Base-by-base conservation (phyloP, 495 filamentous ascomycete genomes). In the Aspergillus mulundensis region DNA sequence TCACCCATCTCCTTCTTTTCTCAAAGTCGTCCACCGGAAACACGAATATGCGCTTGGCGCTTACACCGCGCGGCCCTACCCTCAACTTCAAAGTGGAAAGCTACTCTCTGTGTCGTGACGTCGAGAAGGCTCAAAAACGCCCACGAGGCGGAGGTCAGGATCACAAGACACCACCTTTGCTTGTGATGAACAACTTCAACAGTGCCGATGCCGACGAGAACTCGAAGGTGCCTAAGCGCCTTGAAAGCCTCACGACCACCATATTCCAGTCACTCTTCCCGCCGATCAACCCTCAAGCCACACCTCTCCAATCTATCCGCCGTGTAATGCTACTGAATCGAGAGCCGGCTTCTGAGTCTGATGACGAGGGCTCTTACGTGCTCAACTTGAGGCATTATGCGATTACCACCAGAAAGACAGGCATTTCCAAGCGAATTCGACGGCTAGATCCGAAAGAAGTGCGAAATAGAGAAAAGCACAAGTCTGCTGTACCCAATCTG, bases 131-230 rank as follows among this genome's bases (percentile, higher is more conserved):
- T 24, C 77, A 89, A 74, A 89, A 89, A 66, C 90, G 88, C 63
- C 91, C 94, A 2, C 81, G 83, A 64, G 87, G 84, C 21, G 87
- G 87, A 46, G 86, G 85, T 54, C 91, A 93, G 69, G 90, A 96
- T 62, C 94, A 88, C 66, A 76, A 84, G 45, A 88, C 83, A 23
- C 81, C 93, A 2, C 93, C 93, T 47, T 73, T 97, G 67, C 81
- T 98, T 16, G 95, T 98, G 53, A 97, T 98, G 94, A 99, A 99
- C 74, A 96, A 96, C 67, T 96, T 99, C 72, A 82, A 80, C 32
- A 87, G 83, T 1, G 79, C 88, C 24, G 69, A 79, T 51, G 72
- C 81, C 10, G 68, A 74, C 34, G 68, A 76, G 47, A 76, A 81
- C 38, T 77, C 85, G n/a, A 84, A 87, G 46, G 78, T 85, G 16